Base-by-base conservation (phyloP, 2,329 filamentous ascomycete species). In the Arachnomyces sp. region DNA sequence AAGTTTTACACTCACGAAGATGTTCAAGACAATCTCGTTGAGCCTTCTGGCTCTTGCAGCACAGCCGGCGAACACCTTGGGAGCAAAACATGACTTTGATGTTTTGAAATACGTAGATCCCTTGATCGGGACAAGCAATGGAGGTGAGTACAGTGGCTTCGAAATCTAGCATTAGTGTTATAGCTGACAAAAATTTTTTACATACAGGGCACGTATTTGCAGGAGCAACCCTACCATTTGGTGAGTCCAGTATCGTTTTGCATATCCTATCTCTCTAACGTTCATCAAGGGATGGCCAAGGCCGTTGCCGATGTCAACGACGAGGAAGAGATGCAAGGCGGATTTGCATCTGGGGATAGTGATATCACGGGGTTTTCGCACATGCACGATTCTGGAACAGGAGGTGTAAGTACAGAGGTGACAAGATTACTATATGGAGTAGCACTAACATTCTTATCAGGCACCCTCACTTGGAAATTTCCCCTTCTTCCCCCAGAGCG, bases 391-490 rank as follows among this genome's bases (percentile, higher is more conserved):
- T 67, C 61, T 33, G 72, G 72, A 8, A 74, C 71, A 25, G 72
- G 71, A 33, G 68, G 67, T 43, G 62, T 68, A 53, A 46, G 51
- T 40, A 18, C 15, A 25, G 36, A 18, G 21, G 5, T 5, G 21
- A 25, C 9, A 25, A 5, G 21, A 5, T 25, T 25, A 25, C 21
- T 25, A 25, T 9, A 25, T 5, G 21, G 9, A 5, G n/a, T 17
- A 57, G 60, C 47, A 62, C 1, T 76, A n/a, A n/a, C n/a, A n/a
- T n/a, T n/a, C n/a, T n/a, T n/a, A n/a, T n/a, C n/a, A n/a, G n/a
- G n/a, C n/a, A n/a, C n/a, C 82, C 0, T 85, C 79, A 3, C 62
- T 86, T 11, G 84, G 82, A 11, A 86, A 85, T 53, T 87, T 87
- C 39, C 79, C 84, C 0, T 65, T 87, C 1, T 86, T 87, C 47